Base-by-base conservation (phyloP, 495 filamentous ascomycete species). In the Podospora comata region DNA sequence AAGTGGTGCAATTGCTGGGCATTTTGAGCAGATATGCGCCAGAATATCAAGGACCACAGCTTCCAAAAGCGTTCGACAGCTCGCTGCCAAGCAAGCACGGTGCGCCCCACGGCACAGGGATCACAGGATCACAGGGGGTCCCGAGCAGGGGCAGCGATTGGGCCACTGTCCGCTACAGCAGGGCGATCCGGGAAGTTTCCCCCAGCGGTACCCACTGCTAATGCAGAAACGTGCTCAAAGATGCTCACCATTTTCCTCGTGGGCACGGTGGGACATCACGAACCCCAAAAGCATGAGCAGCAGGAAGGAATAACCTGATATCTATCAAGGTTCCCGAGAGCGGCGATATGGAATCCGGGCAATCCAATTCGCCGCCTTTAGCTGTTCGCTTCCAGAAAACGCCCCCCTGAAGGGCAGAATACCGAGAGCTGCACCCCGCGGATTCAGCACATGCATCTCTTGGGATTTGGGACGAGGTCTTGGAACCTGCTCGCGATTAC, bases 221-320 rank as follows among this genome's bases (percentile, higher is more conserved):
- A 64, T 55, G 67, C 64, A 48, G 26, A 74, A 74, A 74, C 65
- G 58, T 74, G 72, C 72, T 74, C 72, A 74, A 74, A 74, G 72
- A 48, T 72, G 70, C 72, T 66, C 68, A 70, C 34, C 53, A 54
- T 48, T 48, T 48, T 32, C 30, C 30, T 32, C 39, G 15, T 48
- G 23, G 23, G 23, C 23, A 23, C 1, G 23, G 23, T 23, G 39
- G 39, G 9, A 48, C 39, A 48, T 1, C 9, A 48, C 39, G 39
- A 48, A 48, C 6, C 39, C 39, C 39, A 11, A 11, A 48, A 48
- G 18, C 39, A 48, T 9, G 6, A 48, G 39, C 39, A 48, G 39
- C 7, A 5, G 30, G 39, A 48, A 48, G 39, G 13, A 5, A 48
- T 11, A 48, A 11, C 6, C 13, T 32, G 39, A 48, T 6, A 48